Evolutionary conservation across 1,139 yeast species (phyloP), one percentile per base, ranked within the genome.

Genomic region (Candida pseudoviswanathii): DNA sequence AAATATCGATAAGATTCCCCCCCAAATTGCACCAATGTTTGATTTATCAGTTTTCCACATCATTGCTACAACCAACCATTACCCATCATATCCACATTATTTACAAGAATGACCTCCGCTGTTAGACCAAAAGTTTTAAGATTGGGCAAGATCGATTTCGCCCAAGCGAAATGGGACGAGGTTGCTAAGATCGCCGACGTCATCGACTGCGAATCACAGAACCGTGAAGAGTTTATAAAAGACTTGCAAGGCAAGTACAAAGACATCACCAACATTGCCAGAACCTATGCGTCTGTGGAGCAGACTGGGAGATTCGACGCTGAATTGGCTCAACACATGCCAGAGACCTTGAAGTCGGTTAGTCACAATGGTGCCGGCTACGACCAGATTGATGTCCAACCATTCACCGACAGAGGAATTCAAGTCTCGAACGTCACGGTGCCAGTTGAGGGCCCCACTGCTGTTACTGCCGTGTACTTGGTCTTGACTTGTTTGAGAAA

Each of bases 301-400:
- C 63, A 68, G 53, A 86, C 95, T 1, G 98, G 97, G 1, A 66
- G 85, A 49, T 82, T 91, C 60, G 96, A 91, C 63, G 81, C 77
- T 46, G 96, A 89, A 58, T 67, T 92, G 56, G 78, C 86, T 22
- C 60, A 66, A 9, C 66, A 67, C 32, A 71, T 94, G 49, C 96
- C 96, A 3, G 54, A 73, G 1, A 63, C 84, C 0, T 77, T 92
- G 29, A 81, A 82, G 59, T 78, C 83, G 10, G 75, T 94, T 22
- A 77, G 88, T 58, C 96, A 90, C 67, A 78, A 82, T 58, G 97
- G 98, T 49, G 99, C 99, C 0, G 98, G 99, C 4, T 94, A 94
- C 66, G 98, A 94, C 64, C 92, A 86, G 65, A 74, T 86, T 42
- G 90, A 86, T 58, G 81, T 83, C 2, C 71, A 68, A 24, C 76